Percentiles rank a stretch among this genome's conserved stretches.
Conservation (phyloP, 2,329 filamentous ascomycete species). For the Neopestalotiopsis rosae region DNA sequence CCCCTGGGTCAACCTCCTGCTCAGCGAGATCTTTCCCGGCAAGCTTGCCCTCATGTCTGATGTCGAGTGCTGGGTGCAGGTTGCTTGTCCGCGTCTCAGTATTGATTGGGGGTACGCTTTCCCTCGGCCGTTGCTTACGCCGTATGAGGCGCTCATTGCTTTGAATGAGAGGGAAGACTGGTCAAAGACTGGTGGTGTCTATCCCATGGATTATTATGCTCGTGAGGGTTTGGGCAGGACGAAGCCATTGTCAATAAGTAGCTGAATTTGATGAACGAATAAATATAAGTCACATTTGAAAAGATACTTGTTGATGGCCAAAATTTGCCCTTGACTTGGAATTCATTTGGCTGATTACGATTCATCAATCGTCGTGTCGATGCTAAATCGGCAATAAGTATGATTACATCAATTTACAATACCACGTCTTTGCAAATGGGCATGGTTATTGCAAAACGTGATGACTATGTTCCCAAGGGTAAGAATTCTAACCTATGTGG, state of each 20-base stretch:
- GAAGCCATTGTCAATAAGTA: constrained; percentile 43
- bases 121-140: constrained; percentile 83
- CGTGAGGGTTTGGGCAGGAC: constrained; percentile 89
- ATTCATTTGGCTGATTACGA: too few species aligned
- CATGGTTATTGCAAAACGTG: too few species aligned
- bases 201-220: constrained; percentile 98
- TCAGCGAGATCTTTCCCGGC: constrained; percentile 95
- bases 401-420: too few species aligned
- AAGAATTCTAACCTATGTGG: too few species aligned
- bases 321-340: not conserved
- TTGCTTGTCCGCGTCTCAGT: constrained; percentile 93
- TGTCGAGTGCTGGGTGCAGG: constrained; percentile 97
- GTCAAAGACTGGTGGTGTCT: constrained; percentile 66
- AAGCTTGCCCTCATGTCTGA: constrained; percentile 93
- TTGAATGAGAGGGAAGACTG: constrained; percentile 79
- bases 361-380: too few species aligned
- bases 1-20: constrained; percentile 81
- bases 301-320: not conserved
- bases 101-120: constrained; percentile 99
- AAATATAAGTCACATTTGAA: not conserved
- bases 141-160: constrained; percentile 94
- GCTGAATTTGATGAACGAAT: constrained; percentile 19
- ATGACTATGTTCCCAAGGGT: too few species aligned
- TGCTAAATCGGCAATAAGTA: too few species aligned
- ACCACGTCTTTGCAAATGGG: too few species aligned